Percentiles rank a stretch among this genome's conserved stretches.
These are phyloP conservation scores for Chaetoceros tenuissimus DNA, from an alignment of 108 stramenopile species.

Conservation along the genomic window DNA sequence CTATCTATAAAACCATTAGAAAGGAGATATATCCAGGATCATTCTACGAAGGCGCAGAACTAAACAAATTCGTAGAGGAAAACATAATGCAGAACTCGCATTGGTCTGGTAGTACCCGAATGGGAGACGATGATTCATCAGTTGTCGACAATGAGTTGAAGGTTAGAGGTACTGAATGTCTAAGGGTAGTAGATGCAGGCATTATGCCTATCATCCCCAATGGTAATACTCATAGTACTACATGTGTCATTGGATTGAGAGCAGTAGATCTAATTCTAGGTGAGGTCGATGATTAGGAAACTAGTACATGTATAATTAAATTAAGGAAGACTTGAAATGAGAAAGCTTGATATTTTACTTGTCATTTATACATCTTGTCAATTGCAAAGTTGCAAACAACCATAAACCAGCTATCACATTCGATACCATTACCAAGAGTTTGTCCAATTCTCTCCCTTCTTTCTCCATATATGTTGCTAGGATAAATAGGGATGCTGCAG, in stretches of 20 bases:
- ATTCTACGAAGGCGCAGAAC: not conserved
- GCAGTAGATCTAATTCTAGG: conserved; percentile 11
- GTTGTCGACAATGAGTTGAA: conserved; percentile 21
- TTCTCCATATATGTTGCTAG: conserved; percentile 3
- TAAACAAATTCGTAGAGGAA: not conserved
- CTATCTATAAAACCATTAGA: conserved; percentile 3
- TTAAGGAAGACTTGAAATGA: no score
- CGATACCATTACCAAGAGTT: not conserved
- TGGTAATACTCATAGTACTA: conserved; percentile 23
- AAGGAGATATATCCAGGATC: conserved; percentile 11
- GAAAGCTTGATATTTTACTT: not conserved
- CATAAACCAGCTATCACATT: not conserved
- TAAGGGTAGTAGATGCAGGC: conserved; percentile 34
- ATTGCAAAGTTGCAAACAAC: not conserved
- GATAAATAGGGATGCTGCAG: conserved; percentile 32
- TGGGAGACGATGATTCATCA: conserved; percentile 18
- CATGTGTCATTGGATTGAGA: conserved; percentile 15
- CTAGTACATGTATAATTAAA: no score
- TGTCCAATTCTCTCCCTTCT: not conserved
- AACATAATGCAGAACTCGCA: not conserved
- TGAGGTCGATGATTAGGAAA: not conserved
- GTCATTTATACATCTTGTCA: not conserved
- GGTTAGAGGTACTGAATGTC: conserved; percentile 16
- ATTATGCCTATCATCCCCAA: conserved; percentile 10
- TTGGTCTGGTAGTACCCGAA: not conserved